Conservation (phyloP, 2,329 filamentous ascomycete genomes). For the Microsporum ferrugineum region DNA sequence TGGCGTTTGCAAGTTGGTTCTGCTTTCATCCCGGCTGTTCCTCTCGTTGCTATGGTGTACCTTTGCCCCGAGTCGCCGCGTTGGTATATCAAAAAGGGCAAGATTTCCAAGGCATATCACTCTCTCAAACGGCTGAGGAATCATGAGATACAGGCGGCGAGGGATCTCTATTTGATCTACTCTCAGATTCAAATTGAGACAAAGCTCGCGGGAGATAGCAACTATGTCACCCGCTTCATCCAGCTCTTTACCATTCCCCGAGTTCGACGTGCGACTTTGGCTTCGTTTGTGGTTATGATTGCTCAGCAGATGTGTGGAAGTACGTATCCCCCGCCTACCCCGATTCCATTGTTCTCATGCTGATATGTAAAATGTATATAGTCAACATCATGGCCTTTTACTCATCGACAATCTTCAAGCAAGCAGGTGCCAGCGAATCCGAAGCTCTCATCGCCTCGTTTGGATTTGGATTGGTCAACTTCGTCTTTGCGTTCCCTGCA, state of each 20-base stretch:
- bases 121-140: constrained; percentile 49
- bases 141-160: constrained; percentile 47
- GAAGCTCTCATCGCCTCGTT: constrained; percentile 52
- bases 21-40: constrained; percentile 54
- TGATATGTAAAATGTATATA: neutral
- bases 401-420: constrained; percentile 46
- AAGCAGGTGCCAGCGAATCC: constrained; percentile 46
- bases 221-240: constrained; percentile 50
- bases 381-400: constrained; percentile 69
- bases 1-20: constrained; percentile 56
- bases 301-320: constrained; percentile 59
- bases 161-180: constrained; percentile 53
- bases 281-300: constrained; percentile 70
- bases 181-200: constrained; percentile 40
- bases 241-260: constrained; percentile 41
- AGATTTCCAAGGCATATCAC: constrained; percentile 49
- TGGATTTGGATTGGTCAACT: constrained; percentile 55
- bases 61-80: constrained; percentile 55
- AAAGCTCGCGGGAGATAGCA: constrained; percentile 35
- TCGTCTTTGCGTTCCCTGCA: constrained; percentile 53
- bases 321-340: neutral
- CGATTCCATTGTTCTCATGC: constrained; percentile 21
- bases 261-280: constrained; percentile 53
- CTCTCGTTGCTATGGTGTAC: constrained; percentile 47
- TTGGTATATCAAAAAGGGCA: constrained; percentile 57